These are phyloP conservation scores for Nannochloris sp. DNA, from an alignment of 139 green algal species.

Conservation along the genomic window DNA sequence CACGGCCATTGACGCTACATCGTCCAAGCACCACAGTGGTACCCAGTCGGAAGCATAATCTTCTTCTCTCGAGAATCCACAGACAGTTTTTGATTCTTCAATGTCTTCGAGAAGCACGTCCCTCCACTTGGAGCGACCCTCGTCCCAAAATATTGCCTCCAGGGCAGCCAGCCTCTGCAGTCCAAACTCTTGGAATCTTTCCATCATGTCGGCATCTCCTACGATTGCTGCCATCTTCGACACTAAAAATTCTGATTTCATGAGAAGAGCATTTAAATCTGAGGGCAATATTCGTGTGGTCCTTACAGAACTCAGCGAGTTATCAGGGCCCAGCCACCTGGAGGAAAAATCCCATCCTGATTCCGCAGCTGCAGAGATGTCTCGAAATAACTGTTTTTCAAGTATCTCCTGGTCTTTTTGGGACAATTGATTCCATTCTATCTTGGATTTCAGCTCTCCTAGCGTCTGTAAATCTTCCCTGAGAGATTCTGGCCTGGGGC, in stretches of 20 bases:
- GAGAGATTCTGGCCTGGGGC: slow-evolving; percentile 79
- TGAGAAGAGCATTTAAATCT: slow-evolving; percentile 85
- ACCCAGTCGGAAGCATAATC: slow-evolving; percentile 73
- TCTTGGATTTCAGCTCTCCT: not conserved
- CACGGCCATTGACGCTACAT: not conserved
- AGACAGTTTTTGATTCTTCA: not conserved
- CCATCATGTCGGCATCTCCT: slow-evolving; percentile 4
- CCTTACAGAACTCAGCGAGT: slow-evolving; percentile 42
- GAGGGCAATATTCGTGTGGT: slow-evolving; percentile 78
- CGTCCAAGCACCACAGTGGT: slow-evolving; percentile 64
- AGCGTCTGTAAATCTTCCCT: slow-evolving; percentile 21
- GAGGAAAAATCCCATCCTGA: slow-evolving; percentile 91
- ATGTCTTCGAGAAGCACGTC: not conserved
- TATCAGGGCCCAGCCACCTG: slow-evolving; percentile 50
- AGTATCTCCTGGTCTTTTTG: not conserved
- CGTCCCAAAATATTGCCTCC: slow-evolving; percentile 60
- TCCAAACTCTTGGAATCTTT: not conserved
- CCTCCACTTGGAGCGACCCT: slow-evolving; percentile 14
- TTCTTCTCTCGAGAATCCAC: not conserved
- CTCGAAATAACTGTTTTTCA: slow-evolving; percentile 42
- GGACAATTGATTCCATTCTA: not conserved
- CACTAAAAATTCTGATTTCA: slow-evolving; percentile 37
- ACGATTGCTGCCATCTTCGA: slow-evolving; percentile 26
- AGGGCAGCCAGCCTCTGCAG: slow-evolving; percentile 35
- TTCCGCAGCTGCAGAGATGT: slow-evolving; percentile 81